Evolutionary conservation across 169 alveolate genomes (phyloP).

Genomic region (Pseudocohnilembus persalinus): DNA sequence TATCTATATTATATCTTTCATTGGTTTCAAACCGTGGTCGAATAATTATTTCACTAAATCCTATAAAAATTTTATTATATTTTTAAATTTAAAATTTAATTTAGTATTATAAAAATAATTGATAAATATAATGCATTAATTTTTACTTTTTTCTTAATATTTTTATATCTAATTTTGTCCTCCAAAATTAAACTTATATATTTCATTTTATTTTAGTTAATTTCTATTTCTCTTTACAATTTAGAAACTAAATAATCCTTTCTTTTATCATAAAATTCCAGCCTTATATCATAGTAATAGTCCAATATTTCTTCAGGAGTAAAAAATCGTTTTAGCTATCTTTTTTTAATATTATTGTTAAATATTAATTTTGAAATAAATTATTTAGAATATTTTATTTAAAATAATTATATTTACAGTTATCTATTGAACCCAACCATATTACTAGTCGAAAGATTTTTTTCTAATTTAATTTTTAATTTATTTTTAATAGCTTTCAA

Average conservation of each 20-base stretch:
- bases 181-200: slow-evolving; percentile 65
- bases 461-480: slow-evolving; percentile 60
- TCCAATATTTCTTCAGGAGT: slow-evolving; percentile 60
- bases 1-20: slow-evolving; percentile 60
- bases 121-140: too few species aligned
- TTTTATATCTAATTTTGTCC: slow-evolving; percentile 69
- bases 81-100: too few species aligned
- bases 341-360: too few species aligned
- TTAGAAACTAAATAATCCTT: slow-evolving; percentile 63
- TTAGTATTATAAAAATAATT: too few species aligned
- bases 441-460: slow-evolving; percentile 52
- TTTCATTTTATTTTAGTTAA: slow-evolving; percentile 48
- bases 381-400: too few species aligned
- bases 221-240: slow-evolving; percentile 56
- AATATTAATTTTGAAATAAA: too few species aligned
- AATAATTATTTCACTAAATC: slow-evolving; percentile 61
- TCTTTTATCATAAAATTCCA: slow-evolving; percentile 63
- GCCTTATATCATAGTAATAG: slow-evolving; percentile 62
- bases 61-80: background rate
- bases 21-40: slow-evolving; percentile 57
- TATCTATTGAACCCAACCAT: slow-evolving; percentile 67
- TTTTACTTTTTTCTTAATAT: slow-evolving; percentile 56
- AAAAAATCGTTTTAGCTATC: slow-evolving; percentile 56
- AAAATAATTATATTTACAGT: background rate
- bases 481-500: slow-evolving; percentile 49